phyloP scores from a whole-genome alignment of 495 filamentous ascomycete genomes.

The Recurvomyces mirabilis region DNA sequence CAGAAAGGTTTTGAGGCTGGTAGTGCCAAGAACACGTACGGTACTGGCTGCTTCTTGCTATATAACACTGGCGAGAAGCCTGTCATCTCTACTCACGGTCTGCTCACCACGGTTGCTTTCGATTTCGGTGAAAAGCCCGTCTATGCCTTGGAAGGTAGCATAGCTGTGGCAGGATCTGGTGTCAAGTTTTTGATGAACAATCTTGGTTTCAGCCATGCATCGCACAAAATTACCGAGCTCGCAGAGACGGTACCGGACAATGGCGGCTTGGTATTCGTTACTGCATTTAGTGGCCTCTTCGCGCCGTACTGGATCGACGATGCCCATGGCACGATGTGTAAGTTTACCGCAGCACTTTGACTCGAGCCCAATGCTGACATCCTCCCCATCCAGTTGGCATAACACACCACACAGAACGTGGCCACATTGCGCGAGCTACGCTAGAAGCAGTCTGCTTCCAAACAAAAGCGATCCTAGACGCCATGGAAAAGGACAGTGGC shows the following conservation, averaged over 20 bases:
- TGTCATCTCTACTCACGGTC: conserved; percentile 79
- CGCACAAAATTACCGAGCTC: conserved; percentile 69
- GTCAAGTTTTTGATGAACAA: conserved; percentile 86
- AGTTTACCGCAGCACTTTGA: neutral
- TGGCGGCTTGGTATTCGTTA: conserved; percentile 88
- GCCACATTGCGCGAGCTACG: conserved; percentile 87
- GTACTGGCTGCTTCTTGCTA: conserved; percentile 88
- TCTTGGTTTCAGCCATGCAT: conserved; percentile 67
- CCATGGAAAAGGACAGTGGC: conserved; percentile 85
- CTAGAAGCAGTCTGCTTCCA: conserved; percentile 94
- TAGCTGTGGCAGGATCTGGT: conserved; percentile 82
- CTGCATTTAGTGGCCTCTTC: conserved; percentile 90
- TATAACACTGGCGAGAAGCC: conserved; percentile 89
- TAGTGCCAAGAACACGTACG: conserved; percentile 90
- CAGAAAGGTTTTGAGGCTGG: conserved; percentile 84
- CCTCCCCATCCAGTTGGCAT: conserved; percentile 56
- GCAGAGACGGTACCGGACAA: conserved; percentile 77
- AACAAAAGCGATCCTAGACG: conserved; percentile 86
- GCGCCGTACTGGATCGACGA: conserved; percentile 99
- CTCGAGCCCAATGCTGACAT: neutral
- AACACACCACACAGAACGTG: conserved; percentile 79
- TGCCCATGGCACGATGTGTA: conserved; percentile 73
- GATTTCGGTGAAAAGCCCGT: conserved; percentile 71
- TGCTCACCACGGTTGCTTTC: conserved; percentile 81
- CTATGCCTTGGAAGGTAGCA: conserved; percentile 86